A percentile compares a stretch with the other conserved stretches of the same genome.
Evolutionary conservation across 208 protist genomes (phyloP).

Genomic region (Novymonas esmeraldas): DNA sequence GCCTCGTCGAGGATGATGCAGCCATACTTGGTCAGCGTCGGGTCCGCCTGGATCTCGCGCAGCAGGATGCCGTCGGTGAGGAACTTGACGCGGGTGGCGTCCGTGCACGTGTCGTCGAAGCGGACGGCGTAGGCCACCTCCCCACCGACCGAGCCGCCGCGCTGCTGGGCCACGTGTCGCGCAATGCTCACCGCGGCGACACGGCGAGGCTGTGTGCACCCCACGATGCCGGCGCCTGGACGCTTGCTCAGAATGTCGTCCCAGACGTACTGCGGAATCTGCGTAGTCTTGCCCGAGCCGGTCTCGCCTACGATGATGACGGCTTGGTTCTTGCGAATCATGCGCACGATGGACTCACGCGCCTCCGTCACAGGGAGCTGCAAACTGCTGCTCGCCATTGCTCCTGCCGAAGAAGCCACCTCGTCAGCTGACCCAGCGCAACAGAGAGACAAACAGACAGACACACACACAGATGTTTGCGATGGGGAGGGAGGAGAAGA

Average conservation of each 20-base stretch:
- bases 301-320: slow-evolving; percentile 95
- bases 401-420: no score
- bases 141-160: slow-evolving; percentile 72
- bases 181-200: slow-evolving; percentile 97
- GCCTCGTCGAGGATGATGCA: slow-evolving; percentile 99
- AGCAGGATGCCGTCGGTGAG: slow-evolving; percentile 98
- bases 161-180: slow-evolving; percentile 92
- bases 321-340: slow-evolving; percentile 81
- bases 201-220: slow-evolving; percentile 96
- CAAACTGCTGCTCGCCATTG: slow-evolving; percentile 21
- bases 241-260: slow-evolving; percentile 75
- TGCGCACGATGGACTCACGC: slow-evolving; percentile 68
- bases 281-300: slow-evolving; percentile 93
- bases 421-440: neutral
- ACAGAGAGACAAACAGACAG: neutral
- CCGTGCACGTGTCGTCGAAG: slow-evolving; percentile 93
- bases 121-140: slow-evolving; percentile 94
- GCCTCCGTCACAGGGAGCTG: slow-evolving; percentile 82
- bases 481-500: neutral
- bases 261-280: slow-evolving; percentile 95
- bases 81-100: slow-evolving; percentile 93
- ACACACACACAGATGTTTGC: no score
- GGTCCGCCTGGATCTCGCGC: slow-evolving; percentile 95
- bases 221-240: slow-evolving; percentile 62
- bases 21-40: slow-evolving; percentile 92